A percentile compares a stretch with the other conserved stretches of the same genome.
Evolutionary conservation across 306 rosid species (phyloP).

Genomic region (Erythrophleum fordii): DNA sequence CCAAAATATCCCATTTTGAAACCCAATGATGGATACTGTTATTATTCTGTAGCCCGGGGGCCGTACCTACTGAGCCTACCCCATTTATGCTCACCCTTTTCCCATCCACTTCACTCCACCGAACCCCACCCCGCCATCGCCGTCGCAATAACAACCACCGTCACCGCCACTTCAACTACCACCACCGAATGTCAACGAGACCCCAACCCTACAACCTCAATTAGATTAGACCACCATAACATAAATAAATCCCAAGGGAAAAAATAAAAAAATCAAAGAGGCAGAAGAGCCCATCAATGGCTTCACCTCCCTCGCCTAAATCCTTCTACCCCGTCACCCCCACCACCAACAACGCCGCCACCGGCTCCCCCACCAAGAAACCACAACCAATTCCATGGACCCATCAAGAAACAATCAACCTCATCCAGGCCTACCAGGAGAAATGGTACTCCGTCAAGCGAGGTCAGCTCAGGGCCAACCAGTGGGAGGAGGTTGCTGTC

Average conservation of each 20-base stretch:
- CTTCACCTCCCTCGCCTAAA: constrained; percentile 27
- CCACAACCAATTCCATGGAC: constrained; percentile 83
- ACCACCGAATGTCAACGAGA: constrained; percentile 21
- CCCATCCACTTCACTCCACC: constrained; percentile 3
- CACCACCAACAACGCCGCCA: too few species aligned
- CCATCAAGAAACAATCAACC: constrained; percentile 77
- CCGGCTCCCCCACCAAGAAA: constrained; percentile 42
- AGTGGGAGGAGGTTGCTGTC: constrained; percentile 93
- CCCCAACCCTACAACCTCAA: background rate
- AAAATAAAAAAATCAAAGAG: background rate
- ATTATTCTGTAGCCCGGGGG: too few species aligned
- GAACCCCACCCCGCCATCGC: background rate
- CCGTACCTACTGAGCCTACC: too few species aligned
- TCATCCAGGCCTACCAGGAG: constrained; percentile 84
- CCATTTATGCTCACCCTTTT: background rate
- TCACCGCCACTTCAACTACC: background rate
- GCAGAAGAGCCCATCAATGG: background rate
- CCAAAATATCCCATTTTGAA: background rate
- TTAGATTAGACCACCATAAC: background rate
- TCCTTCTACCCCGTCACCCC: background rate
- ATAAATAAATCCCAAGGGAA: background rate
- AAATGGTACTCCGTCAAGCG: constrained; percentile 85
- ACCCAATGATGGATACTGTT: background rate
- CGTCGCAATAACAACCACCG: background rate
- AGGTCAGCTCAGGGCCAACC: constrained; percentile 76